Conservation (phyloP, 2,329 filamentous ascomycete species). For the Ploettnerulaceae sp. region DNA sequence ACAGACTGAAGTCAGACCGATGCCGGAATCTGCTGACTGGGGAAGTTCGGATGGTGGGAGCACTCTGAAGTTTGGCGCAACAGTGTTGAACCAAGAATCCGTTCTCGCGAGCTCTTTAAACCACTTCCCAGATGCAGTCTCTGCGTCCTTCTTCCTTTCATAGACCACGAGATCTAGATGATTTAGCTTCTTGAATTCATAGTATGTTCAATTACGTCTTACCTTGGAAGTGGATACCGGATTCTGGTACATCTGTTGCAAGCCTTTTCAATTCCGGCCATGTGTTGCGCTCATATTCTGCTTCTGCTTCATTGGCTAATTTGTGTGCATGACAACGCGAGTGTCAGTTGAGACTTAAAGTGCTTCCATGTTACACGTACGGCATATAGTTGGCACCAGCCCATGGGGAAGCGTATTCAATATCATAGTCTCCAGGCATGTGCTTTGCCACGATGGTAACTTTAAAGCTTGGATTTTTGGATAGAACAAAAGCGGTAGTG, state of each 20-base stretch:
- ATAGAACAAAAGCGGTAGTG: slow-evolving; percentile 58
- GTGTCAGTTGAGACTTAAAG: not conserved
- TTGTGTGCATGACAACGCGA: not conserved
- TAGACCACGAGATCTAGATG: not conserved
- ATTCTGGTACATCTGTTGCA: slow-evolving; percentile 62
- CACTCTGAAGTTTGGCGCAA: slow-evolving; percentile 65
- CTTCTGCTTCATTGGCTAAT: not conserved
- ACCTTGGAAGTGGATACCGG: slow-evolving; percentile 77
- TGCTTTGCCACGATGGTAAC: slow-evolving; percentile 77
- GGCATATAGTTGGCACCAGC: slow-evolving; percentile 77
- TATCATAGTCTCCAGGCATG: slow-evolving; percentile 89
- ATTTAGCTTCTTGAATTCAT: not conserved
- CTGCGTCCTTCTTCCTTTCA: slow-evolving; percentile 1
- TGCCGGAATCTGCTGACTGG: slow-evolving; percentile 62
- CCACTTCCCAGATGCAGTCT: slow-evolving; percentile 1
- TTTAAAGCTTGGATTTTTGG: slow-evolving; percentile 48
- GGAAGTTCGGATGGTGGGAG: slow-evolving; percentile 54
- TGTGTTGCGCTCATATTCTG: slow-evolving; percentile 54
- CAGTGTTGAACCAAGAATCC: slow-evolving; percentile 57
- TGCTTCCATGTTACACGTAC: too few species aligned
- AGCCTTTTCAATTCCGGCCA: slow-evolving; percentile 59
- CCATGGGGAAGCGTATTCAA: slow-evolving; percentile 87
- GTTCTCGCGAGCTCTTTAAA: not conserved
- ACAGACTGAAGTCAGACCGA: slow-evolving; percentile 75
- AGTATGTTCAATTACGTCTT: not conserved